Evolutionary conservation across 257 asterid species (phyloP).

Genomic region (Solanum pennellii): DNA sequence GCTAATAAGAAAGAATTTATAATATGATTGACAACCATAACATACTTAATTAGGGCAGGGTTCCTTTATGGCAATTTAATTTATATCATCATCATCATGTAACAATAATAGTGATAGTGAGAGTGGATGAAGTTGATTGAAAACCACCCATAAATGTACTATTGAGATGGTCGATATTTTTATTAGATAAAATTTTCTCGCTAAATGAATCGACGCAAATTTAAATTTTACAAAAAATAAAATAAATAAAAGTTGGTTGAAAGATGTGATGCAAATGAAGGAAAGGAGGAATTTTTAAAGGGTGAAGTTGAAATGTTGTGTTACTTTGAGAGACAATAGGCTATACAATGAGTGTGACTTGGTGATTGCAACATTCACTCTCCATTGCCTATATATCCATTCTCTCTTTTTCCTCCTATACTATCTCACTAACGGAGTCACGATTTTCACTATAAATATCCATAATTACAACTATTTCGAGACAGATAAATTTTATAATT

Average conservation of each 20-base stretch:
- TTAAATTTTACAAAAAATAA: background rate
- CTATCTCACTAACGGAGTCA: background rate
- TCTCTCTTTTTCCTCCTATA: background rate
- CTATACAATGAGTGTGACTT: constrained; percentile 19
- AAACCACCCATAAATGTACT: background rate
- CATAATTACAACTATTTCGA: rapidly evolving
- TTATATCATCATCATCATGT: background rate
- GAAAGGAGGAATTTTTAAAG: constrained; percentile 4
- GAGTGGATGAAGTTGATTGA: constrained; percentile 9
- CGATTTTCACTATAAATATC: background rate
- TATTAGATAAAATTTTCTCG: background rate
- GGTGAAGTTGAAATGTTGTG: constrained; percentile 16
- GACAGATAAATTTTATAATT: too few relatives aligned
- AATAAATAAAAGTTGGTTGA: background rate
- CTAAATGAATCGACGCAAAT: background rate
- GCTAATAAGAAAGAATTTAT: background rate
- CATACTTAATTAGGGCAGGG: background rate
- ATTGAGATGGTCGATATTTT: background rate
- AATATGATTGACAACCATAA: background rate
- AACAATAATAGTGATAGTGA: constrained; percentile 17
- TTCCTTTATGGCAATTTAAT: background rate
- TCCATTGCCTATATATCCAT: background rate
- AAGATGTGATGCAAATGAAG: background rate
- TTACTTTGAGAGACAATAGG: constrained; percentile 25
- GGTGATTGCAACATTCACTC: constrained; percentile 10